Conservation (phyloP, 352 stramenopile species). For the Globisporangium solare region DNA sequence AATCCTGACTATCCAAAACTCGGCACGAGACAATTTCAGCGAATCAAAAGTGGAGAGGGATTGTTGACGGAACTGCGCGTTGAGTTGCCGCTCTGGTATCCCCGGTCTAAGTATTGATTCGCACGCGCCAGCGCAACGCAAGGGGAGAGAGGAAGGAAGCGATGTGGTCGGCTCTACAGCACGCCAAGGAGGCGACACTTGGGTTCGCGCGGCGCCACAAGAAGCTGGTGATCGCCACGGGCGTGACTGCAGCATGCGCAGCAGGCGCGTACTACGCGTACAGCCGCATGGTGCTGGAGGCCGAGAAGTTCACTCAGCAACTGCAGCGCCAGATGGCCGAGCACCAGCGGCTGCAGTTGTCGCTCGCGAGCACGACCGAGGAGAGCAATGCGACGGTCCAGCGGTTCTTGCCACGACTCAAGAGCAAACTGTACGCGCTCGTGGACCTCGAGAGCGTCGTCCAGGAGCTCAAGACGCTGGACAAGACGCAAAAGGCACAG, state of each 20-base stretch:
- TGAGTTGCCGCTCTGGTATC: no score
- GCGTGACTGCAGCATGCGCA: slow-evolving; percentile 42
- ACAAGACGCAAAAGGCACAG: slow-evolving; percentile 52
- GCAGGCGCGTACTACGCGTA: slow-evolving; percentile 69
- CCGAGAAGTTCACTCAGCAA: slow-evolving; percentile 65
- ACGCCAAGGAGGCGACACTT: slow-evolving; percentile 42
- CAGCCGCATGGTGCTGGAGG: slow-evolving; percentile 52
- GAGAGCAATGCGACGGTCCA: slow-evolving; percentile 72
- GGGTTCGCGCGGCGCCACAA: slow-evolving; percentile 69
- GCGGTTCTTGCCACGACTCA: slow-evolving; percentile 66
- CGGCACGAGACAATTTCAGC: slow-evolving; percentile 1
- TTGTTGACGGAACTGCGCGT: slow-evolving; percentile 2
- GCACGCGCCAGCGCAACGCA: slow-evolving; percentile 1
- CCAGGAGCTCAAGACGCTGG: slow-evolving; percentile 62
- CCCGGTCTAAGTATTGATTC: no score
- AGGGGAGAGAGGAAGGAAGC: background rate
- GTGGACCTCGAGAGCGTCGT: slow-evolving; percentile 71
- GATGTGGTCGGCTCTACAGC: slow-evolving; percentile 73
- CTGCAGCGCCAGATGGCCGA: slow-evolving; percentile 68
- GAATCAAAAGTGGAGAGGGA: background rate
- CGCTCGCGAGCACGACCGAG: slow-evolving; percentile 64
- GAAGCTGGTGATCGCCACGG: slow-evolving; percentile 47
- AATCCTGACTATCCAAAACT: no score
- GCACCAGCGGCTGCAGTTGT: slow-evolving; percentile 70
- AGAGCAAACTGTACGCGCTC: slow-evolving; percentile 51